Base-by-base conservation (phyloP, 2,329 filamentous ascomycete species). In the Aaosphaeria pasadenensis region DNA sequence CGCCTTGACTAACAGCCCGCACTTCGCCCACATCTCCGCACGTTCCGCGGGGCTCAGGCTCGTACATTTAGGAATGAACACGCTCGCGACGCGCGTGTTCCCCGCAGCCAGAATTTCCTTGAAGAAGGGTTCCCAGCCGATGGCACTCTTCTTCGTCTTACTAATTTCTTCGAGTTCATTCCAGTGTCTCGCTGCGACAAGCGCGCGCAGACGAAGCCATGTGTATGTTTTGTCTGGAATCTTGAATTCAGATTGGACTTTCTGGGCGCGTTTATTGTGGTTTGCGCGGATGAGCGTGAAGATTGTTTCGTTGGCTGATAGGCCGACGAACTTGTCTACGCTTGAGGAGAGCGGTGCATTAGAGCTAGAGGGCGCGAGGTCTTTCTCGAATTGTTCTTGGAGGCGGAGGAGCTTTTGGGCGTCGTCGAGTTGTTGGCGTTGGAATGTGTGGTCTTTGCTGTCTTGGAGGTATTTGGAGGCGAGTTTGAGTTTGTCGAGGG, bases 51-150 rank as follows among this genome's bases (percentile, higher is more conserved):
- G 76, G 40, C 85, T 80, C 42, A 95, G 68, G 47, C 78, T 77
- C 11, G 85, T 86, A 74, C 91, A 96, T 71, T 97, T 97, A 3
- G 89, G 85, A 44, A 97, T 84, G 71, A 96, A 97, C 5, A 83
- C 70, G 1, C 87, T 82, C 1, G 94, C 94, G 11, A 96, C 78
- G 52, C 91, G 87, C 5, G 89, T 87, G 65, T 97, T 97, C 41
- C 94, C 94, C 1, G 94, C 94, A 42, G 87, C 85, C 1, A 97
- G 77, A 30, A 89, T 84, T 60, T 95, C 87, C 64, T 94, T 95
- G 77, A 89, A 96, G 72, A 95, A 99, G 0, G 92, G 90, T 85
- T 95, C 90, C 94, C 94, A 99, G 7, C 92, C 92, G 66, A 99
- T 97, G 0, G 92, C 89, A 49, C 88, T 94, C 71, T 91, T 95